phyloP scores from a whole-genome alignment of 108 stramenopile genomes.

The Cyclotella distinguenda region DNA sequence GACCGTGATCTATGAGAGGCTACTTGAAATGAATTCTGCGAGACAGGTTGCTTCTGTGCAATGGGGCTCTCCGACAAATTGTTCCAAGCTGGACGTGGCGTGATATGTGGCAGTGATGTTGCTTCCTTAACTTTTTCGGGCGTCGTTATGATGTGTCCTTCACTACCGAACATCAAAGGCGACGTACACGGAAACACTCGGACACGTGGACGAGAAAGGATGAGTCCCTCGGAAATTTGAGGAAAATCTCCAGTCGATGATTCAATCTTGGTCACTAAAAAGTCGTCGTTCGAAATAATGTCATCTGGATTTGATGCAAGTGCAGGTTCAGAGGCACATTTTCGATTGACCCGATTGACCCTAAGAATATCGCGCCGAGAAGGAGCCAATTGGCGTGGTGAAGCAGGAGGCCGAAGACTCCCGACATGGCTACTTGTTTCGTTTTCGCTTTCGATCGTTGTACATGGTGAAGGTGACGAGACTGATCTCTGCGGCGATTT shows the following conservation, averaged over 20 bases:
- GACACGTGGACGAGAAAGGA: not conserved
- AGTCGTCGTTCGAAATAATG: not conserved
- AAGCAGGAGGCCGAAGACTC: conserved; percentile 10
- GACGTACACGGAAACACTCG: conserved; percentile 29
- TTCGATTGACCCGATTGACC: conserved; percentile 8
- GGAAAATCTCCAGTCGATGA: not conserved
- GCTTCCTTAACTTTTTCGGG: too few relatives aligned
- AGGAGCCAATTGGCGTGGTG: conserved; percentile 34
- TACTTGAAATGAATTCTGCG: too few relatives aligned
- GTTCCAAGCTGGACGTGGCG: too few relatives aligned
- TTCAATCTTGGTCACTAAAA: not conserved
- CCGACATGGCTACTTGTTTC: not conserved
- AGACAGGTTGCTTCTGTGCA: too few relatives aligned
- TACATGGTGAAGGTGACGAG: too few relatives aligned
- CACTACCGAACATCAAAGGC: conserved; percentile 1
- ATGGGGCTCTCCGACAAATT: too few relatives aligned
- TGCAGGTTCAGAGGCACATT: conserved; percentile 9
- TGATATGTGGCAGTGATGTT: too few relatives aligned
- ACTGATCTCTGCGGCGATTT: too few relatives aligned
- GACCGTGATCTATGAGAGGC: too few relatives aligned
- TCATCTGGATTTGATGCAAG: not conserved
- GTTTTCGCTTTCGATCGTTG: not conserved
- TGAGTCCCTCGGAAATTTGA: not conserved
- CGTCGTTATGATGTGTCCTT: not conserved
- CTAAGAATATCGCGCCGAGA: conserved; percentile 23